Evolutionary conservation across 768 basidiomycete species (phyloP), one percentile per base, ranked within the genome.

Genomic region (Mycena latifolia): DNA sequence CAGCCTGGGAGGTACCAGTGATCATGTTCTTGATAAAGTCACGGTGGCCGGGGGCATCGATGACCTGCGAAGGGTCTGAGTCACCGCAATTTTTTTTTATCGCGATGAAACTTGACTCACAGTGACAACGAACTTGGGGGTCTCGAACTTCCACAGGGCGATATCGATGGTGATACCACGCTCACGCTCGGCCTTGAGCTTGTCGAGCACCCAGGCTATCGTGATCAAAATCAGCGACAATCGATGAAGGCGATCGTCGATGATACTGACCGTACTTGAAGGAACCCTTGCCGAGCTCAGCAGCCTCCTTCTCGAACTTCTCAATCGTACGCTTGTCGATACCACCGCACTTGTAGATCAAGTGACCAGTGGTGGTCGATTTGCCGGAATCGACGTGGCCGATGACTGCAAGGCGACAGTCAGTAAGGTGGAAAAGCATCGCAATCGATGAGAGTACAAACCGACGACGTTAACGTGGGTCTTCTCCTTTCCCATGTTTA

Each of bases 21-120:
- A 99, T 99, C 96, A 96, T 98, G 94, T 98, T 99, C 87, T 99
- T 99, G 90, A 99, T 99, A 86, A 99, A 99, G 79, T 99, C 98
- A 90, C 98, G 96, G 82, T 98, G 96, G 79, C 97, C 97, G 52
- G 98, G 98, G 80, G 98, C 98, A 79, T 99, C 98, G 75, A 99
- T 99, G 85, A 99, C 95, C 95, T 94, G 66, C 64, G 69, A 73
- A 48, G 72, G 55, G 22, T 69, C 15, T 33, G 33, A 67, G 56
- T 6, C 20, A 14, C 7, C n/a, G 41, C 20, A n/a, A 3, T 43
- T 43, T 43, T 43, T 67, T 70, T 54, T 57, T 50, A 68, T 57
- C 51, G 57, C 27, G 69, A 55, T 37, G 46, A 27, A 20, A 55
- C 51, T 50, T 65, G 18, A 85, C 92, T 64, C 81, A 95, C 94